These are phyloP conservation scores for Kluyveromyces marxianus DNA, from an alignment of 1,139 yeast species.

Conservation along the genomic window DNA sequence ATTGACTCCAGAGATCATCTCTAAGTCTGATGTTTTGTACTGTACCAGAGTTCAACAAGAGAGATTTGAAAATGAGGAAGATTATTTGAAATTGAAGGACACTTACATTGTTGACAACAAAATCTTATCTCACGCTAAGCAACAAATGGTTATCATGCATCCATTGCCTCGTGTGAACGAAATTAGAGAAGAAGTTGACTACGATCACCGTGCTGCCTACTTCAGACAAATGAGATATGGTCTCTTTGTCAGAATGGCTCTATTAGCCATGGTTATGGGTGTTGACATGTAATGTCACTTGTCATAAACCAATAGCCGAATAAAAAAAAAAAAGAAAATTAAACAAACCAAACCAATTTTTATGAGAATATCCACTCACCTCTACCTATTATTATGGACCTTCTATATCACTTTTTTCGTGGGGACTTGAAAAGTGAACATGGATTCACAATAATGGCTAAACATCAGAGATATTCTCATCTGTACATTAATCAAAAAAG, in stretches of 20 bases:
- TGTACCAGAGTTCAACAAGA: slow-evolving; percentile 98
- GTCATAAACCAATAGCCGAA: neutral
- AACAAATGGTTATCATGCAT: slow-evolving; percentile 98
- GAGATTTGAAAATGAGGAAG: slow-evolving; percentile 68
- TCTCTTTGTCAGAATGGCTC: slow-evolving; percentile 95
- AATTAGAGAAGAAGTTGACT: slow-evolving; percentile 96
- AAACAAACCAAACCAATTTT: neutral
- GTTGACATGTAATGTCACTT: slow-evolving; percentile 38
- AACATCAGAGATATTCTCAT: neutral
- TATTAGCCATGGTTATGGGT: slow-evolving; percentile 96
- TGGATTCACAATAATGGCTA: neutral
- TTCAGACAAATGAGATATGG: slow-evolving; percentile 99
- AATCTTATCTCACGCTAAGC: slow-evolving; percentile 86
- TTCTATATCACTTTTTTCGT: slow-evolving; percentile 9
- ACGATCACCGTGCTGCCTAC: slow-evolving; percentile 98
- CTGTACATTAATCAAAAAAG: neutral
- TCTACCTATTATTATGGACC: too few relatives aligned
- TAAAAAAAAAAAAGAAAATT: neutral
- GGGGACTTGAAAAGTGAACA: slow-evolving; percentile 14
- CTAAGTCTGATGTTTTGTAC: slow-evolving; percentile 89
- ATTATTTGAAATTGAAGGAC: slow-evolving; percentile 86
- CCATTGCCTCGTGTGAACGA: slow-evolving; percentile 97
- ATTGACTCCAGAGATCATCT: slow-evolving; percentile 75
- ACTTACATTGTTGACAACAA: slow-evolving; percentile 88
- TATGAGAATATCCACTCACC: too few relatives aligned